phyloP scores from a whole-genome alignment of 306 rosid genomes.

The Quercus mongolica region DNA sequence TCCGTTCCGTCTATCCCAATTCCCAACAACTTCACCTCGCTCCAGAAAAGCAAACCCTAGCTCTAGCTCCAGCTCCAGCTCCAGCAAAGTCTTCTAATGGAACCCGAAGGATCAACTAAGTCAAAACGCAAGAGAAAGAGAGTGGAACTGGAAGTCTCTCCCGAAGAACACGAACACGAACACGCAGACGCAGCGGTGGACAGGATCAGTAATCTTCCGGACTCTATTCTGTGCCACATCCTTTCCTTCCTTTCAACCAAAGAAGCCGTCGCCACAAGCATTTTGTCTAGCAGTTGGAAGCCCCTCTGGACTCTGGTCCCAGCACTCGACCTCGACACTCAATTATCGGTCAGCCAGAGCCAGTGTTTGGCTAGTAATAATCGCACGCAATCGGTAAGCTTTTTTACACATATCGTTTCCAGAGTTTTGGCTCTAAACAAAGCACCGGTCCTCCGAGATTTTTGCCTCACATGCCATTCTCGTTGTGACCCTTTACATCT shows the following conservation, averaged over 20 bases:
- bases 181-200: slow-evolving; percentile 3
- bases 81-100: neutral
- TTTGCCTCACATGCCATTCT: too few relatives aligned
- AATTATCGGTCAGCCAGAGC: too few relatives aligned
- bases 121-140: too few relatives aligned
- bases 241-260: slow-evolving; percentile 39
- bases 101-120: neutral
- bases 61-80: neutral
- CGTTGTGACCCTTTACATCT: too few relatives aligned
- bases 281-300: slow-evolving; percentile 35
- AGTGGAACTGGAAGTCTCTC: neutral
- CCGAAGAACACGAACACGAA: too few relatives aligned
- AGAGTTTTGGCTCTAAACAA: too few relatives aligned
- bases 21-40: too few relatives aligned
- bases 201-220: slow-evolving; percentile 26
- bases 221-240: slow-evolving; percentile 25
- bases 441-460: too few relatives aligned
- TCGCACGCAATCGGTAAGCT: too few relatives aligned
- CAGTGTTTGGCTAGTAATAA: too few relatives aligned
- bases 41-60: neutral
- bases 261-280: slow-evolving; percentile 22
- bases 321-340: slow-evolving; percentile 8
- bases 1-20: too few relatives aligned
- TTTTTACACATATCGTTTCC: too few relatives aligned
- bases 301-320: slow-evolving; percentile 20